Percentiles rank a stretch among this genome's conserved stretches.
These are phyloP conservation scores for Fusarium sp. DNA, from an alignment of 2,329 filamentous ascomycete genomes.

Conservation along the genomic window DNA sequence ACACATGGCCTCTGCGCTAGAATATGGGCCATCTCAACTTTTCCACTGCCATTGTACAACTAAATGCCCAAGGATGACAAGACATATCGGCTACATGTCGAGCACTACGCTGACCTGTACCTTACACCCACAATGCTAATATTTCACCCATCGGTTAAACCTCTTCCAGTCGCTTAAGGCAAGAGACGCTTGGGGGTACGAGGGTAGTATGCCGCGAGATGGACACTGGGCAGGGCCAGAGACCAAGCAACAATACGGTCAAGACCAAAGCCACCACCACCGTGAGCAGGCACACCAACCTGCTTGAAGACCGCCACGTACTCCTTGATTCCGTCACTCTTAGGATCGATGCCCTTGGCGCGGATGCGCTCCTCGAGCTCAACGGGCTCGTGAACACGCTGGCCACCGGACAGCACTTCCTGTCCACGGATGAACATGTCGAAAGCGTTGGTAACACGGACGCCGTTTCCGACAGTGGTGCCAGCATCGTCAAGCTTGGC, in stretches of 20 bases:
- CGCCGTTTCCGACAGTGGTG: conserved; percentile 59
- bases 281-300: conserved; percentile 88
- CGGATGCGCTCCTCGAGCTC: conserved; percentile 84
- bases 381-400: conserved; percentile 86
- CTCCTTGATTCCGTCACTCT: conserved; percentile 81
- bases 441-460: conserved; percentile 72
- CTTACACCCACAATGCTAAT: conserved; percentile 2
- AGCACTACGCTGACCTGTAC: background rate
- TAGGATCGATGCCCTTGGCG: conserved; percentile 83
- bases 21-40: conserved; percentile 1
- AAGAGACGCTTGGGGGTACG: conserved; percentile 71
- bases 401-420: conserved; percentile 91
- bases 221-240: conserved; percentile 70
- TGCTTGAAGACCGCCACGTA: conserved; percentile 85
- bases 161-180: conserved; percentile 54
- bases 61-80: background rate
- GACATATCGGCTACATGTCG: background rate
- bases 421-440: conserved; percentile 95
- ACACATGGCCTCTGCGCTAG: conserved; percentile 2
- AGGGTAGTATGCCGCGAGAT: conserved; percentile 70
- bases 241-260: conserved; percentile 85
- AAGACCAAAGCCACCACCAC: conserved; percentile 89
- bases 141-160: background rate
- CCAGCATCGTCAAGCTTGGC: conserved; percentile 77
- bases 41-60: background rate